Percentiles rank a stretch among this genome's conserved stretches.
These are phyloP conservation scores for Populus tomentosa DNA, from an alignment of 441 rosid species.

Conservation along the genomic window DNA sequence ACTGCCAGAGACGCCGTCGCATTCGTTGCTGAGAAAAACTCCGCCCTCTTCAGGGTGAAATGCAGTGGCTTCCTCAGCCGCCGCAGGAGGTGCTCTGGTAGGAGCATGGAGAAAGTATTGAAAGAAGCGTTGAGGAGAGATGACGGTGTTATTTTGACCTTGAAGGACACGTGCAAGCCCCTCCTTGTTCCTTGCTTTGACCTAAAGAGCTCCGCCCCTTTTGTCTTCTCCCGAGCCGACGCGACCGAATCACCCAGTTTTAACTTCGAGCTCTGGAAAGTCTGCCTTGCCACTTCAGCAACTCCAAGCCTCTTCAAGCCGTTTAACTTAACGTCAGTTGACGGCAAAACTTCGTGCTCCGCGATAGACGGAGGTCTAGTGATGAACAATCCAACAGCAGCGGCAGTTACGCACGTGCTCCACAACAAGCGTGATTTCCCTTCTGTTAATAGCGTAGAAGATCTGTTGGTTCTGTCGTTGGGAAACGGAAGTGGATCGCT, in stretches of 20 bases:
- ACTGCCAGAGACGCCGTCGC: slow-evolving; percentile 63
- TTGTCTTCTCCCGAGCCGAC: slow-evolving; percentile 57
- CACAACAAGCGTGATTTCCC: slow-evolving; percentile 96
- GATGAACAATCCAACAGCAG: slow-evolving; percentile 93
- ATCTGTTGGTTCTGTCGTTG: slow-evolving; percentile 70
- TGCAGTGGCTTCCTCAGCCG: slow-evolving; percentile 40
- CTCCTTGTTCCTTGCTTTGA: slow-evolving; percentile 94
- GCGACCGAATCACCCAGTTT: slow-evolving; percentile 64
- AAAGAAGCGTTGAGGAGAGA: slow-evolving; percentile 54
- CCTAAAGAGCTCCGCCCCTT: slow-evolving; percentile 83
- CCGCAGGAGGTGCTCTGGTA: slow-evolving; percentile 46
- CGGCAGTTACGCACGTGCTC: slow-evolving; percentile 86
- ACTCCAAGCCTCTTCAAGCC: slow-evolving; percentile 80
- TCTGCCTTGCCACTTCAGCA: slow-evolving; percentile 85
- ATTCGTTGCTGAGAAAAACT: slow-evolving; percentile 34
- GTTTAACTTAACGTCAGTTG: slow-evolving; percentile 55
- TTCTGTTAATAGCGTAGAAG: slow-evolving; percentile 74
- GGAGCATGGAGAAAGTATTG: slow-evolving; percentile 65
- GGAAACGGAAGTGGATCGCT: slow-evolving; percentile 58
- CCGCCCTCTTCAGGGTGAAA: slow-evolving; percentile 50
- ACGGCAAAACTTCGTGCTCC: slow-evolving; percentile 70
- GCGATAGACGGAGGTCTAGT: slow-evolving; percentile 90
- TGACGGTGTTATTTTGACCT: slow-evolving; percentile 59
- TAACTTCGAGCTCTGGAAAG: slow-evolving; percentile 86
- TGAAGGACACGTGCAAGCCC: slow-evolving; percentile 89